Conservation (phyloP, 2,329 filamentous ascomycete genomes). For the Pseudopyricularia javanii region DNA sequence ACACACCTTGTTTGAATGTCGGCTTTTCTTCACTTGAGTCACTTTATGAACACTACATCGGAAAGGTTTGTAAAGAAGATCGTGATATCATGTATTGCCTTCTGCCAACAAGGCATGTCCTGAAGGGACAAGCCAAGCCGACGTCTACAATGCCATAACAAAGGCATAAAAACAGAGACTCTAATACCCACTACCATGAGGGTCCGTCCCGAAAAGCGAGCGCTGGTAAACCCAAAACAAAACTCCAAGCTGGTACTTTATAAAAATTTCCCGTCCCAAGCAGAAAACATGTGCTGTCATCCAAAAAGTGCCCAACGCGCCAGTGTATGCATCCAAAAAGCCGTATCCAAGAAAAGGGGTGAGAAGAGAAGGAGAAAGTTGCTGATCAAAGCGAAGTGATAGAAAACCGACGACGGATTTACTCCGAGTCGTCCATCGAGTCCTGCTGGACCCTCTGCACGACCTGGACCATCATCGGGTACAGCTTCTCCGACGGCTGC, state of each 20-base stretch:
- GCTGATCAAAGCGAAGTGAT: neutral
- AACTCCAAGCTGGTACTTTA: neutral
- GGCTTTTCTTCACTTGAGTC: too few species aligned
- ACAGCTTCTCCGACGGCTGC: slow-evolving; percentile 64
- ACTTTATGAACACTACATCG: too few species aligned
- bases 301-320: neutral
- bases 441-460: slow-evolving; percentile 77
- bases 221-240: neutral
- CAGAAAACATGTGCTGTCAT: neutral
- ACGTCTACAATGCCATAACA: too few species aligned
- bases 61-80: too few species aligned
- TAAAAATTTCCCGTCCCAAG: neutral
- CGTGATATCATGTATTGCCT: neutral
- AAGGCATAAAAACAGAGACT: too few species aligned
- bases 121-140: too few species aligned
- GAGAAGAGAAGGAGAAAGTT: neutral
- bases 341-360: neutral
- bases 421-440: slow-evolving; percentile 12
- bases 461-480: slow-evolving; percentile 58
- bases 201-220: neutral
- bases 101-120: neutral
- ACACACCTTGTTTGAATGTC: too few species aligned
- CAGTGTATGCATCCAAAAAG: neutral
- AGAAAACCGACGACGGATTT: neutral
- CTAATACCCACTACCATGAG: too few species aligned